Evolutionary conservation across 176 grass and related monocot species (phyloP).

Genomic region (Avena sativa): DNA sequence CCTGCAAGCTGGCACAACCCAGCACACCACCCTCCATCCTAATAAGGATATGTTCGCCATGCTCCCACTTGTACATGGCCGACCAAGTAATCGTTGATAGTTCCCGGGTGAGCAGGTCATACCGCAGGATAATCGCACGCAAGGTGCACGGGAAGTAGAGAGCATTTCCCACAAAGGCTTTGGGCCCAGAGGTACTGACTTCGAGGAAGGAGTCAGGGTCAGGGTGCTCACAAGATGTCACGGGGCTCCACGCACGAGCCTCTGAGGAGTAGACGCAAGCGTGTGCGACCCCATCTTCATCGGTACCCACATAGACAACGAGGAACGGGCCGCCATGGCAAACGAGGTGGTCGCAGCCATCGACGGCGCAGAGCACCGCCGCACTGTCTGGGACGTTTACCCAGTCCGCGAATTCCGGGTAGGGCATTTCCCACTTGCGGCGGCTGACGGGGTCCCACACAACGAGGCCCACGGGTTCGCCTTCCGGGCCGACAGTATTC

Average conservation of each 20-base stretch:
- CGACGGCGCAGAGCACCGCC: conserved; percentile 21
- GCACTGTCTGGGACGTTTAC: neutral
- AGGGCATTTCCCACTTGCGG: neutral
- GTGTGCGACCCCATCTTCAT: neutral
- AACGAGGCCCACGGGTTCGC: neutral
- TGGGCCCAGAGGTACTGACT: neutral
- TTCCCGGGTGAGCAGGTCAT: neutral
- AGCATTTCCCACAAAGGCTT: neutral
- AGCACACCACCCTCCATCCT: neutral
- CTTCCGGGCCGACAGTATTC: neutral
- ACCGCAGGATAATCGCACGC: neutral
- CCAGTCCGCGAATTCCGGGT: neutral
- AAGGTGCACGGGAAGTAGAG: neutral
- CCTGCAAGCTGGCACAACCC: neutral
- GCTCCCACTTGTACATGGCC: neutral
- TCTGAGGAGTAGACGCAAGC: conserved; percentile 6
- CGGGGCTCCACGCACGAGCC: neutral
- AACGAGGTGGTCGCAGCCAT: conserved; percentile 15
- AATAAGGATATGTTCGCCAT: neutral
- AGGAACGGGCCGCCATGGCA: conserved; percentile 13
- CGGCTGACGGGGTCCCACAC: neutral
- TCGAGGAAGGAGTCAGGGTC: neutral
- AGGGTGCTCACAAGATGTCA: conserved; percentile 15
- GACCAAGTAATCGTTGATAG: neutral
- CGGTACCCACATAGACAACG: neutral